Conservation (phyloP, 2,329 filamentous ascomycete species). For the Ophiocordyceps unilateralis region DNA sequence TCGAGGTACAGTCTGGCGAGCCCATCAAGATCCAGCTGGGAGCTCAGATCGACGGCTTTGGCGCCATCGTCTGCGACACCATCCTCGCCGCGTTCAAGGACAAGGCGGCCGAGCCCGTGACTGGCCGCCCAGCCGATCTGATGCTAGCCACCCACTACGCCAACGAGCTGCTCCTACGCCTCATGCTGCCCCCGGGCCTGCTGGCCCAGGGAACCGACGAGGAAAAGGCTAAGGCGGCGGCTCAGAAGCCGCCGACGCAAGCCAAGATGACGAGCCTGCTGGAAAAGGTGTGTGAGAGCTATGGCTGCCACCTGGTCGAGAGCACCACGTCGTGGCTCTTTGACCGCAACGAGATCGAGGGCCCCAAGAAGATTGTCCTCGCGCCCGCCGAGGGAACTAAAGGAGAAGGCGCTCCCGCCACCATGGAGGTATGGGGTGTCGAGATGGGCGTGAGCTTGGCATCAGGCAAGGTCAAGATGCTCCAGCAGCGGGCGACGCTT, state of each 20-base stretch:
- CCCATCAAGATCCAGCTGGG: conserved; percentile 96
- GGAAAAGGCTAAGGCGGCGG: conserved; percentile 81
- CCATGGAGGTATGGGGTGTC: conserved; percentile 93
- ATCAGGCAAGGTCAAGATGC: conserved; percentile 83
- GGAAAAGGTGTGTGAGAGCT: conserved; percentile 81
- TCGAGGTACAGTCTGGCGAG: conserved; percentile 69
- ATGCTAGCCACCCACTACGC: conserved; percentile 84
- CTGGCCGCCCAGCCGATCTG: conserved; percentile 69
- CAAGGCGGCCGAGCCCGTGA: conserved; percentile 44
- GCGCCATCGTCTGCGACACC: conserved; percentile 89
- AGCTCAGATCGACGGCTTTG: conserved; percentile 94
- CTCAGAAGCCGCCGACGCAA: conserved; percentile 71
- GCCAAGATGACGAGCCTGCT: conserved; percentile 71
- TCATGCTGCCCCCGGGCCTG: conserved; percentile 83
- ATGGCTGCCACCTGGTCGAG: conserved; percentile 86
- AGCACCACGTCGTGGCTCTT: conserved; percentile 97
- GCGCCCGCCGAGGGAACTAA: conserved; percentile 72
- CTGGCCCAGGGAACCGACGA: conserved; percentile 73
- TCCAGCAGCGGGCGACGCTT: conserved; percentile 76
- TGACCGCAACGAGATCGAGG: conserved; percentile 93
- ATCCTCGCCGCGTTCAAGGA: conserved; percentile 53
- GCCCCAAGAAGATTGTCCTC: conserved; percentile 92
- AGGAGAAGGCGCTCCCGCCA: conserved; percentile 75
- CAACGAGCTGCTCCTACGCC: conserved; percentile 81
- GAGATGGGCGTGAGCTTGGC: conserved; percentile 87